Conservation (phyloP, 2,329 filamentous ascomycete genomes). For the Fusarium sp. region DNA sequence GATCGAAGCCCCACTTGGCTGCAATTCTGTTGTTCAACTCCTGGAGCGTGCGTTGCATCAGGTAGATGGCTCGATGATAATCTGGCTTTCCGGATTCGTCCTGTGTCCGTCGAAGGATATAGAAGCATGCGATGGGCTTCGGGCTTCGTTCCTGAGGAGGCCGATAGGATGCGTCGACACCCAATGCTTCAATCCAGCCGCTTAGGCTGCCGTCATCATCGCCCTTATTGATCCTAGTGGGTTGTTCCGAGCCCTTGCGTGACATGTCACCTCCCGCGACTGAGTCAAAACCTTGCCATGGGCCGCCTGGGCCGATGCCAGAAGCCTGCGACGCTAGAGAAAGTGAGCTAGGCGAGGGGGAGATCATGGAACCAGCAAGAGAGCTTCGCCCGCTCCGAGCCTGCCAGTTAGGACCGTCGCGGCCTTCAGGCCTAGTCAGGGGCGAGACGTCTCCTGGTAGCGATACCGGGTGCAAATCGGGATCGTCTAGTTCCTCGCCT, state of each 20-base stretch:
- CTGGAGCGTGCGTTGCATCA: conserved; percentile 79
- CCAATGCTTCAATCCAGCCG: conserved; percentile 91
- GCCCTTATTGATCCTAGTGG: conserved; percentile 63
- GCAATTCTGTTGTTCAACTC: conserved; percentile 81
- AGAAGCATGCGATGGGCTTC: conserved; percentile 89
- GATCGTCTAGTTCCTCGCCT: conserved; percentile 82
- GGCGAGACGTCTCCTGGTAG: conserved; percentile 76
- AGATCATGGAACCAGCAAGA: conserved; percentile 72
- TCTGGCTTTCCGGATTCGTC: conserved; percentile 65
- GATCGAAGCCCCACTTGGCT: conserved; percentile 83
- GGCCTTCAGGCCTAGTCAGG: conserved; percentile 63
- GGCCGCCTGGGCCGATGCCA: conserved; percentile 53
- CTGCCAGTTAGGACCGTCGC: conserved; percentile 64
- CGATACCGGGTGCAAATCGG: conserved; percentile 81
- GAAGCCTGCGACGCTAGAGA: conserved; percentile 71
- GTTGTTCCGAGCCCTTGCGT: conserved; percentile 64
- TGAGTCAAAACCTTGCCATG: conserved; percentile 71
- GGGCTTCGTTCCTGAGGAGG: conserved; percentile 78
- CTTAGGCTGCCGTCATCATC: conserved; percentile 75
- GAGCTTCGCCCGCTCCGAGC: conserved; percentile 67
- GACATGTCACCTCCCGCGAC: conserved; percentile 63
- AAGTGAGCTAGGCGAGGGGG: conserved; percentile 74
- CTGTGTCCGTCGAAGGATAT: conserved; percentile 72
- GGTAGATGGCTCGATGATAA: conserved; percentile 87
- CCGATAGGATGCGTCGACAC: conserved; percentile 87